Percentiles rank a stretch among this genome's conserved stretches.
Conservation (phyloP, 2,329 filamentous ascomycete genomes). For the Diaporthe sp. region DNA sequence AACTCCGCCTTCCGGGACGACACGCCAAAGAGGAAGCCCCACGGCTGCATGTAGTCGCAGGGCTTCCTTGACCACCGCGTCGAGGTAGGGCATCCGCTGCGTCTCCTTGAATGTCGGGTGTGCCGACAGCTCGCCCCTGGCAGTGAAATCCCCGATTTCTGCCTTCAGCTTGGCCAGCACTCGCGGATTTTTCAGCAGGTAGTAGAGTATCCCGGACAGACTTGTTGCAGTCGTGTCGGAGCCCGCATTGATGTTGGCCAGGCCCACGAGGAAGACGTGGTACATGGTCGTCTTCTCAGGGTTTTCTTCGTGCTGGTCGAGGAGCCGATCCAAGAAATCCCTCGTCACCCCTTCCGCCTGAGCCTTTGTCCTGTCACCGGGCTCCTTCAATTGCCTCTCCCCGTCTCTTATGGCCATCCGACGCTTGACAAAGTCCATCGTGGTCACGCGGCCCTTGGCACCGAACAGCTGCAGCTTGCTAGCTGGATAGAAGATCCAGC, state of each 20-base stretch:
- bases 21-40: constrained; percentile 63
- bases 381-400: constrained; percentile 19
- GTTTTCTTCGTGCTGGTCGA: constrained; percentile 56
- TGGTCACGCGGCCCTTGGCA: constrained; percentile 22
- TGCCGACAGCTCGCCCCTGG: constrained; percentile 41
- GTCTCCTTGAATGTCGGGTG: constrained; percentile 53
- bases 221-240: constrained; percentile 64
- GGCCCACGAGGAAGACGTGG: constrained; percentile 49
- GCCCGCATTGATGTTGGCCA: constrained; percentile 55
- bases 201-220: constrained; percentile 59
- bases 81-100: constrained; percentile 63
- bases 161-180: constrained; percentile 45
- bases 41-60: constrained; percentile 64
- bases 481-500: constrained; percentile 32
- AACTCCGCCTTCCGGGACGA: constrained; percentile 60
- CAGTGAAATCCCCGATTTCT: constrained; percentile 45
- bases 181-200: constrained; percentile 54
- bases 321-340: constrained; percentile 59
- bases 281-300: constrained; percentile 57
- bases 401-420: constrained; percentile 32
- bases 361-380: background rate
- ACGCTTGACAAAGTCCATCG: constrained; percentile 33
- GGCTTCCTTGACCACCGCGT: constrained; percentile 67
- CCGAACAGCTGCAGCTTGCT: constrained; percentile 35
- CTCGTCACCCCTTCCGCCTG: constrained; percentile 43